phyloP scores from a whole-genome alignment of 805 yeast genomes.

The Saccharomycopsis fibuligera region DNA sequence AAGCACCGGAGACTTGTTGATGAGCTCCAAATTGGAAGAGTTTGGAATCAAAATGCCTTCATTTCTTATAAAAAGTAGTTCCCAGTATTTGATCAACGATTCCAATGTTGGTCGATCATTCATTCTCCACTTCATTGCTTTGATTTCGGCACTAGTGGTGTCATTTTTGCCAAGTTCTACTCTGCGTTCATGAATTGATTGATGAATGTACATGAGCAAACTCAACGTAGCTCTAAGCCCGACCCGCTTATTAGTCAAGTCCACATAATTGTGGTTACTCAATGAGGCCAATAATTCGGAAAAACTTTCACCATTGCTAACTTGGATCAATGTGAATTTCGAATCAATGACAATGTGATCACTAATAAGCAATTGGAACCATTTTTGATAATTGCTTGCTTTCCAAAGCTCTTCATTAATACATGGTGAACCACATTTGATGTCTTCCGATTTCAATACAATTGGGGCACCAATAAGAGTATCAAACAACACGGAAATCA shows the following conservation, averaged over 20 bases:
- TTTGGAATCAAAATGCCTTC: conserved; percentile 57
- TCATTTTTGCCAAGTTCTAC: conserved; percentile 27
- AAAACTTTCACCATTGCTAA: conserved; percentile 48
- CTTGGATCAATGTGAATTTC: conserved; percentile 46
- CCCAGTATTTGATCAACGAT: conserved; percentile 60
- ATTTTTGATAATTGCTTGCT: conserved; percentile 41
- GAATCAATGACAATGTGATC: conserved; percentile 42
- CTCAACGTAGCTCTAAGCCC: conserved; percentile 48
- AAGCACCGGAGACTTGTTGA: conserved; percentile 48
- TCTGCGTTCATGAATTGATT: conserved; percentile 51
- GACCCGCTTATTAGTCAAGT: conserved; percentile 27
- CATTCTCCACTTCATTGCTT: conserved; percentile 58
- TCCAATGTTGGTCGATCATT: conserved; percentile 54
- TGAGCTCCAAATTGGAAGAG: conserved; percentile 38
- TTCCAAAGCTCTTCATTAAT: conserved; percentile 54
- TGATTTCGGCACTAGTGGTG: background rate
- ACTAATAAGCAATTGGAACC: conserved; percentile 39
- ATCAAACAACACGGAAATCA: conserved; percentile 52
- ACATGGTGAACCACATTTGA: conserved; percentile 64
- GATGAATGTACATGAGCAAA: conserved; percentile 60
- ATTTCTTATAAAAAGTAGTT: conserved; percentile 49
- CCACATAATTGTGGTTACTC: conserved; percentile 31
- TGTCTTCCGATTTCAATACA: conserved; percentile 39
- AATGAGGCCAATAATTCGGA: conserved; percentile 37
- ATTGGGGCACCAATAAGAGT: conserved; percentile 39